Evolutionary conservation across 768 basidiomycete species (phyloP), one percentile per base, ranked within the genome.

Genomic region (Tephrocybe rancida): DNA sequence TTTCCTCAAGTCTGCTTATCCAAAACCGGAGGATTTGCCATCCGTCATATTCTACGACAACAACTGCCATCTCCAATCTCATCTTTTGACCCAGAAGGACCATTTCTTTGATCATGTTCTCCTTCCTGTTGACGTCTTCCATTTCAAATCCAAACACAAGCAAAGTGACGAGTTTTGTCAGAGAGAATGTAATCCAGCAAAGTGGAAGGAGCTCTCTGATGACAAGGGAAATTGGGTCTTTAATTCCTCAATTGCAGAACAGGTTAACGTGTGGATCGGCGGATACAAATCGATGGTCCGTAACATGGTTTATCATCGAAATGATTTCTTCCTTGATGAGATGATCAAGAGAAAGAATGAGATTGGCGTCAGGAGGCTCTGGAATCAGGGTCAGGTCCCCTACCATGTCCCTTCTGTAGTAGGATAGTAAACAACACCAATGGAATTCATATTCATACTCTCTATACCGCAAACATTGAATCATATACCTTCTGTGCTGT

Each of bases 201-300:
- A 41, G 0, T 79, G 69, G 54, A 67, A 68, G 1, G 75, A 78
- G 32, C 64, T 81, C 1, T 18, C 42, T 0, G 59, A 41, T 1
- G 50, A 62, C 2, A 61, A 69, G 19, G 61, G 61, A 0, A 57
- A 58, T 11, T 80, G 75, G 75, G 21, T 44, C 0, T 78, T 80
- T 59, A 80, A 79, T 38, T 74, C 70, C 0, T 79, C 73, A 0
- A 57, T 63, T 2, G 71, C 73, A 0, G 73, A 80, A 43, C 74
- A 77, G 48, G 57, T 66, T 0, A 80, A 80, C 54, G 67, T 65
- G 0, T 80, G 79, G 79, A 45, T 78, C 18, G 71, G 73, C 0
- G 71, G 73, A 52, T 78, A 56, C 52, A 63, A 65, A 0, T 45
- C 66, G 7, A 32, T 32, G 7, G 30, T 32, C 30, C 30, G 30